These are phyloP conservation scores for Phytopythium ostracodes DNA, from an alignment of 352 stramenopile species.

Conservation along the genomic window DNA sequence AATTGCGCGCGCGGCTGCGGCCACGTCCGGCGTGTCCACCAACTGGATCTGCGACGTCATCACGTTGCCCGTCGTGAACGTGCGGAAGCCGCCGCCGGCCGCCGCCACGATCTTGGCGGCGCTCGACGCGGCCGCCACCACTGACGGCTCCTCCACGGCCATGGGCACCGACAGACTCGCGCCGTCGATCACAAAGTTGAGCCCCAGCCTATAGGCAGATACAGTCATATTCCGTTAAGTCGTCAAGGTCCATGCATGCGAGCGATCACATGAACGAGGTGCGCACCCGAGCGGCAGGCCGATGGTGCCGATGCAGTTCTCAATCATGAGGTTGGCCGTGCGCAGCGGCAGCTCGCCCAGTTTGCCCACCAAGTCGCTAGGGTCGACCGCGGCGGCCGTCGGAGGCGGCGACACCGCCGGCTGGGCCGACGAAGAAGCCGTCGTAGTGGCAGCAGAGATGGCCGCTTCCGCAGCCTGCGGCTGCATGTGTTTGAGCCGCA, in stretches of 20 bases:
- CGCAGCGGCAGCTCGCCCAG: conserved; percentile 71
- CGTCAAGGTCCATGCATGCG: too few species aligned
- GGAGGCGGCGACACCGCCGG: background rate
- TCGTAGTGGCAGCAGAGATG: too few species aligned
- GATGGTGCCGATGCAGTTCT: conserved; percentile 87
- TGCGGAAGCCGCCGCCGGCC: conserved; percentile 68
- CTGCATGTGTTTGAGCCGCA: conserved; percentile 29
- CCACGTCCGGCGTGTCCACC: conserved; percentile 64
- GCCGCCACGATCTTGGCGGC: conserved; percentile 77
- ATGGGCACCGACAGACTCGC: conserved; percentile 76
- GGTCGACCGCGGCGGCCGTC: background rate
- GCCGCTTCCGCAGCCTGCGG: background rate
- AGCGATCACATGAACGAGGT: too few species aligned
- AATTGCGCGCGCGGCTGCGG: conserved; percentile 47
- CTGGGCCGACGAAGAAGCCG: background rate
- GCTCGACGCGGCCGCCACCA: conserved; percentile 80
- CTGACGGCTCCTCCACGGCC: conserved; percentile 82
- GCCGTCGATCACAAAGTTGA: conserved; percentile 87
- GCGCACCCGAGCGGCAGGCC: conserved; percentile 76
- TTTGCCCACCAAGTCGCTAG: conserved; percentile 30
- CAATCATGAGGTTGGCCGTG: conserved; percentile 86
- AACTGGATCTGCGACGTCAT: conserved; percentile 88
- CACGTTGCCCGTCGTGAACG: conserved; percentile 72
- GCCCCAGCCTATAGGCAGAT: conserved; percentile 37
- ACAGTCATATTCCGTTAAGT: too few species aligned